Evolutionary conservation across 441 rosid genomes (phyloP).

Genomic region (Gossypium davidsonii): DNA sequence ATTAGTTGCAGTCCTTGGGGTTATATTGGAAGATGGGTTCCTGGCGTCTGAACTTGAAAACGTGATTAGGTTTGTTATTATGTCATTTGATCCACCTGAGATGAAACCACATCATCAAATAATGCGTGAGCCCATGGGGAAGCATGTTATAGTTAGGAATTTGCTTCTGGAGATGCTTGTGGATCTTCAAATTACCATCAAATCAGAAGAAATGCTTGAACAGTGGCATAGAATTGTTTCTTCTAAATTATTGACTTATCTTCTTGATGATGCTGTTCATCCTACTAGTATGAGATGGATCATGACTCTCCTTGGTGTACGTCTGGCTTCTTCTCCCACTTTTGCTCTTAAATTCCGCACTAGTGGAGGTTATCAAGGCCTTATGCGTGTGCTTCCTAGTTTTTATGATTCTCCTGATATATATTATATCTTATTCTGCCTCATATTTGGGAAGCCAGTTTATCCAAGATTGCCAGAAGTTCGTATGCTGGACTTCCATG

Average conservation of each 20-base stretch:
- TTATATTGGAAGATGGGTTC: slow-evolving; percentile 98
- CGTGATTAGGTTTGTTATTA: slow-evolving; percentile 91
- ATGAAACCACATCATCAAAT: slow-evolving; percentile 63
- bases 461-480: slow-evolving; percentile 99
- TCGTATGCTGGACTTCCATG: slow-evolving; percentile 99
- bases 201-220: slow-evolving; percentile 95
- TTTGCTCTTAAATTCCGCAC: slow-evolving; percentile 92
- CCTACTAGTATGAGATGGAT: slow-evolving; percentile 99
- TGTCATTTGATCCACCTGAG: slow-evolving; percentile 98
- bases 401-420: slow-evolving; percentile 99
- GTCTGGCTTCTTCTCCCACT: slow-evolving; percentile 91
- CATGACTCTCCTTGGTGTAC: slow-evolving; percentile 97
- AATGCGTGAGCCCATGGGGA: slow-evolving; percentile 88
- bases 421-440: slow-evolving; percentile 93
- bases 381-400: slow-evolving; percentile 85
- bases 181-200: slow-evolving; percentile 96
- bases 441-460: slow-evolving; percentile 93
- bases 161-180: slow-evolving; percentile 99
- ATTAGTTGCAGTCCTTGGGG: slow-evolving; percentile 93
- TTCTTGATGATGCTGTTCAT: slow-evolving; percentile 99
- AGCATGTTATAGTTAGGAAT: slow-evolving; percentile 97
- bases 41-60: slow-evolving; percentile 90
- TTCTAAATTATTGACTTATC: slow-evolving; percentile 89
- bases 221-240: slow-evolving; percentile 99
- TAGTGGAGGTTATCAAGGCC: slow-evolving; percentile 93